Percentiles rank a stretch among this genome's conserved stretches.
These are phyloP conservation scores for Tetracladium setigerum DNA, from an alignment of 495 filamentous ascomycete genomes.

Conservation along the genomic window DNA sequence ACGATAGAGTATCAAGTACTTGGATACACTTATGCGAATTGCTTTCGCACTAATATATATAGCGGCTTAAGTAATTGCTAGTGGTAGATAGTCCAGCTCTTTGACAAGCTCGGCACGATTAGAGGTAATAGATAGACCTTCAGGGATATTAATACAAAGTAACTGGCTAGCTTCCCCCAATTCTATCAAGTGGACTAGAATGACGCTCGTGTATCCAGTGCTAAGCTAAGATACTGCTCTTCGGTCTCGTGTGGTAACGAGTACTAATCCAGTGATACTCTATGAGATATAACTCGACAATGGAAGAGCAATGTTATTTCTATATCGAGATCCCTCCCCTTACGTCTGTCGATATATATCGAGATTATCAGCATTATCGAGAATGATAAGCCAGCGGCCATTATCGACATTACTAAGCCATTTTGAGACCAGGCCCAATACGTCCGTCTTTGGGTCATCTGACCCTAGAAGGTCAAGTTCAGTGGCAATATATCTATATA, in stretches of 20 bases:
- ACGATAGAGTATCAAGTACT: constrained; percentile 26
- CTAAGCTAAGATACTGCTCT: constrained; percentile 20
- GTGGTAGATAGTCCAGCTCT: constrained; percentile 11
- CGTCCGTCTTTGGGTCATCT: constrained; percentile 28
- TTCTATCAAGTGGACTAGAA: constrained; percentile 3
- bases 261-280: constrained; percentile 29
- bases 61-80: constrained; percentile 20
- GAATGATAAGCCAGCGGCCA: constrained; percentile 34
- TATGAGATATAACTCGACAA: constrained; percentile 30
- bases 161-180: constrained; percentile 11
- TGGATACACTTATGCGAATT: constrained; percentile 22
- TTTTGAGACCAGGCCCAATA: constrained; percentile 26
- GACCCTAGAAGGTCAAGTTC: constrained; percentile 27
- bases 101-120: constrained; percentile 3
- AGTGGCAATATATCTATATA: constrained; percentile 31
- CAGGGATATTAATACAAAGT: constrained; percentile 26
- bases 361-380: constrained; percentile 39
- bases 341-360: constrained; percentile 20
- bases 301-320: not conserved
- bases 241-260: constrained; percentile 28
- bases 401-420: constrained; percentile 30
- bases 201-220: constrained; percentile 4
- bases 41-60: constrained; percentile 15
- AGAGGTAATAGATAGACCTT: constrained; percentile 23
- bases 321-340: not conserved